These are phyloP conservation scores for Wickerhamiella musiphila DNA, from an alignment of 805 yeast genomes.

Conservation along the genomic window DNA sequence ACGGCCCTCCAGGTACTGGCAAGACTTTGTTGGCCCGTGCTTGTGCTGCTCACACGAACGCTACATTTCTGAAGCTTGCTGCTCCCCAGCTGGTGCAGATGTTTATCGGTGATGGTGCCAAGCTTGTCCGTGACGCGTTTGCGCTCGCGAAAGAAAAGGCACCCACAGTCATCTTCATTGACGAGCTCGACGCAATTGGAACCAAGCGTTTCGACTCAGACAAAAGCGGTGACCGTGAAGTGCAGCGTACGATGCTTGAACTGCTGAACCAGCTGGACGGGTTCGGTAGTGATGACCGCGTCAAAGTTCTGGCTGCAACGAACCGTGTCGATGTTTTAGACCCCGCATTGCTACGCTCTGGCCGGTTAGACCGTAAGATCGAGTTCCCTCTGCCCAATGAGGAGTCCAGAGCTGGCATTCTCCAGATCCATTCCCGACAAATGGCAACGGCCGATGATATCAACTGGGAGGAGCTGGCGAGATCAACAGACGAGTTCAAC, in stretches of 20 bases:
- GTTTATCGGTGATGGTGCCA: slow-evolving; percentile 98
- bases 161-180: slow-evolving; percentile 93
- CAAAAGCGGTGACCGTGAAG: slow-evolving; percentile 95
- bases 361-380: slow-evolving; percentile 92
- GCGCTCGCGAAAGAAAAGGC: slow-evolving; percentile 96
- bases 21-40: slow-evolving; percentile 94
- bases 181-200: slow-evolving; percentile 97
- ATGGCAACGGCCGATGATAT: slow-evolving; percentile 77
- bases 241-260: slow-evolving; percentile 98
- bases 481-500: slow-evolving; percentile 95
- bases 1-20: slow-evolving; percentile 99
- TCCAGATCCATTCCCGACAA: slow-evolving; percentile 93
- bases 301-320: slow-evolving; percentile 94
- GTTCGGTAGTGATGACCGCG: slow-evolving; percentile 91
- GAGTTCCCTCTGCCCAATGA: slow-evolving; percentile 97
- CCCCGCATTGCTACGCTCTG: slow-evolving; percentile 96
- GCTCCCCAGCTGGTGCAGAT: slow-evolving; percentile 97
- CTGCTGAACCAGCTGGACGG: slow-evolving; percentile 94
- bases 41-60: slow-evolving; percentile 97
- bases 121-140: slow-evolving; percentile 92
- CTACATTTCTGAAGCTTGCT: slow-evolving; percentile 87
- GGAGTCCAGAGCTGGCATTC: slow-evolving; percentile 90
- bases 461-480: slow-evolving; percentile 95
- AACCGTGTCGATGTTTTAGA: slow-evolving; percentile 95
- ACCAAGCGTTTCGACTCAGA: slow-evolving; percentile 95